These are phyloP conservation scores for Litsea cubeba DNA, from an alignment of 164 flowering plant genomes.

Conservation along the genomic window DNA sequence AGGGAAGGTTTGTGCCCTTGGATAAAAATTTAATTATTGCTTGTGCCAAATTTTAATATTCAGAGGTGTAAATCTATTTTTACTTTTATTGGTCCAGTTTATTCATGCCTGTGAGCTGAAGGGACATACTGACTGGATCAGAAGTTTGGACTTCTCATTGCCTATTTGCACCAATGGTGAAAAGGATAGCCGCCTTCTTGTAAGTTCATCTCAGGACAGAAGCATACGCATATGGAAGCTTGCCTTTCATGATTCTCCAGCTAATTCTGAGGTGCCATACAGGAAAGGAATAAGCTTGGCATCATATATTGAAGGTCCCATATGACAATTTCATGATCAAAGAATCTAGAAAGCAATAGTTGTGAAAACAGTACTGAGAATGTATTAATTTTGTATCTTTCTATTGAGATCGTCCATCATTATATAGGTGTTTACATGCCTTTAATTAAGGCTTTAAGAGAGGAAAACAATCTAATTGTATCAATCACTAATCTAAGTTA, in stretches of 20 bases:
- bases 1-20: conserved; percentile 53
- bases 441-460: too few species aligned
- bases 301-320: conserved; percentile 89
- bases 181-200: conserved; percentile 52
- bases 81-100: conserved; percentile 40
- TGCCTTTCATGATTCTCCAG: conserved; percentile 24
- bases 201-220: conserved; percentile 95
- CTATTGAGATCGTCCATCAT: too few species aligned
- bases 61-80: conserved; percentile 3
- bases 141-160: conserved; percentile 90
- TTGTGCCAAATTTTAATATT: not conserved
- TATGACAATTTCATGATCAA: too few species aligned
- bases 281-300: conserved; percentile 53
- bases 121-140: conserved; percentile 95
- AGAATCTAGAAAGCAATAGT: too few species aligned
- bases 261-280: conserved; percentile 18
- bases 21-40: not conserved
- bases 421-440: too few species aligned
- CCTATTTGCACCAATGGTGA: conserved; percentile 40
- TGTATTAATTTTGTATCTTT: too few species aligned
- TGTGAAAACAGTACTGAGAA: too few species aligned
- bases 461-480: too few species aligned
- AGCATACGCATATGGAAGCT: conserved; percentile 94
- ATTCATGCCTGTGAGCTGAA: conserved; percentile 76
- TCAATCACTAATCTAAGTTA: too few species aligned